Base-by-base conservation (phyloP, 176 grass and related monocot species). In the Oropetium thomaeum region DNA sequence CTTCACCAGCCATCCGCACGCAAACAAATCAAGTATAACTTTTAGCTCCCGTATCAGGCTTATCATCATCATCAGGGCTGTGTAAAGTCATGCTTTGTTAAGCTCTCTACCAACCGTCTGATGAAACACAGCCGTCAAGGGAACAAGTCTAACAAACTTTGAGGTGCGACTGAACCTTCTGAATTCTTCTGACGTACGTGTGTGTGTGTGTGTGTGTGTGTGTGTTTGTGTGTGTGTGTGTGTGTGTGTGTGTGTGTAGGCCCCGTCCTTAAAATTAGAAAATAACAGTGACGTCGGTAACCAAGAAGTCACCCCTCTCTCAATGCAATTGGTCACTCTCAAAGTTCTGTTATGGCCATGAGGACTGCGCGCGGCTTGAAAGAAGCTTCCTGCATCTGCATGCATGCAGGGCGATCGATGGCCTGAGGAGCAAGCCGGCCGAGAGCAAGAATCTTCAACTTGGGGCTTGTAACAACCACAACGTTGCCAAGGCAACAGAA, bases 101-200 rank as follows among this genome's bases (percentile, higher is more conserved):
- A 62, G 53, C 65, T 27, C 65, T 27, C 62, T 45, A 88, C 87
- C 86, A 84, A 87, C 81, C 82, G 76, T 81, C 77, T 79, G 90
- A 87, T 93, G 53, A 63, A 51, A 65, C 74, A 28, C 70, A 53
- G 39, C 71, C 81, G 82, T 93, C 90, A 82, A 20, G 58, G 77
- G 80, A 87, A 81, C 76, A 42, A 45, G 76, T 15, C 54, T 88
- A 93, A 89, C 90, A 92, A 88, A 92, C 89, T 77, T 78, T 67
- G 82, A 75, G 78, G 78, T 88, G 78, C 33, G 31, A 83, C 83
- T 92, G 71, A 79, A 68, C 61, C 73, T 73, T 81, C 79, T 16
- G 6, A 51, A n/a, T n/a, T n/a, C n/a, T n/a, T n/a, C n/a, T n/a
- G n/a, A n/a, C n/a, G n/a, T n/a, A n/a, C n/a, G n/a, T n/a, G n/a